These are phyloP conservation scores for Linum tenue DNA, from an alignment of 345 rosid genomes.

Conservation along the genomic window DNA sequence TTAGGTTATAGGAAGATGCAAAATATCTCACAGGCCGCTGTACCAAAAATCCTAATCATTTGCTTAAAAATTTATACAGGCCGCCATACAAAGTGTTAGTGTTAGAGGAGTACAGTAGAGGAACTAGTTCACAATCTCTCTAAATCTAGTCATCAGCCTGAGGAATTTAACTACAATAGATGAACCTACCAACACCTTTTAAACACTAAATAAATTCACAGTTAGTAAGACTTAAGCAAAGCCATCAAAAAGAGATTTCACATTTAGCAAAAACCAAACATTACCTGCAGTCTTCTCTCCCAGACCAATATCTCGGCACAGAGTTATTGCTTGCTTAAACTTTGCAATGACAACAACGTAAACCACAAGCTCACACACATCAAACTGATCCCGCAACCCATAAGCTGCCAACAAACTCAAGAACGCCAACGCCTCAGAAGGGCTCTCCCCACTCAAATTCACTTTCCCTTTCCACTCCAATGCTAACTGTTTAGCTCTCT, in stretches of 20 bases:
- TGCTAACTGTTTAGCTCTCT: constrained; percentile 52
- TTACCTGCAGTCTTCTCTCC: constrained; percentile 39
- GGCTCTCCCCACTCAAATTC: constrained; percentile 16
- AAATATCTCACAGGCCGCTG: too few relatives aligned
- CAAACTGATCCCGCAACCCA: constrained; percentile 34
- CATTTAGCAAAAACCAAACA: neutral
- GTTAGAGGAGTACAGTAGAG: too few relatives aligned
- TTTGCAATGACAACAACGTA: constrained; percentile 29
- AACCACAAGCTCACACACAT: constrained; percentile 33
- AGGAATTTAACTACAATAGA: neutral
- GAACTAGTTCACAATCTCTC: too few relatives aligned
- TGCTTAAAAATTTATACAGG: neutral
- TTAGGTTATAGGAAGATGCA: neutral
- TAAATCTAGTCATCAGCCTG: neutral
- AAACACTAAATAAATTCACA: too few relatives aligned
- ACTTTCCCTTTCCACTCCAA: constrained; percentile 46
- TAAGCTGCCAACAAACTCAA: constrained; percentile 49
- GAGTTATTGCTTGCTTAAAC: constrained; percentile 29
- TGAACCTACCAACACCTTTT: neutral
- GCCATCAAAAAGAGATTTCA: neutral
- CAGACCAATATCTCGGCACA: constrained; percentile 46
- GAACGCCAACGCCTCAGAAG: constrained; percentile 35
- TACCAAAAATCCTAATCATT: too few relatives aligned
- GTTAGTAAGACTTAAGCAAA: neutral
- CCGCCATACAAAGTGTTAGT: neutral